Percentiles rank a stretch among this genome's conserved stretches.
These are phyloP conservation scores for Amanita muscaria DNA, from an alignment of 768 basidiomycete genomes.

Conservation along the genomic window DNA sequence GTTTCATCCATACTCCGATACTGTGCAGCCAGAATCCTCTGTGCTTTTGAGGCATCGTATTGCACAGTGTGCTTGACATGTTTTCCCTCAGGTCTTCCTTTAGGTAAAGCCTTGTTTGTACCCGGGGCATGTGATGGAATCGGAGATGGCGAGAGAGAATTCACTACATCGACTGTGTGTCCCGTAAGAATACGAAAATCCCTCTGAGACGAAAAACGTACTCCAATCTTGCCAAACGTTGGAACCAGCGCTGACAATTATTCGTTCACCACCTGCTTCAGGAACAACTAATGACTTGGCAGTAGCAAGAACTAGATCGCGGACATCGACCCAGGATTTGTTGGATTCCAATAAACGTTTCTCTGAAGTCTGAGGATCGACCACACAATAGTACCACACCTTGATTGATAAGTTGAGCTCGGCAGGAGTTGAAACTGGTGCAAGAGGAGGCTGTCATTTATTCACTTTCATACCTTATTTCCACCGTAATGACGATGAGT, in stretches of 20 bases:
- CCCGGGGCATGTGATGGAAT: constrained; percentile 1
- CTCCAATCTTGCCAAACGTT: constrained; percentile 4
- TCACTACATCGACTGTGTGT: background rate
- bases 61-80: background rate
- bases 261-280: constrained; percentile 37
- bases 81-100: background rate
- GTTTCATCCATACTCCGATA: constrained; percentile 7
- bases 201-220: background rate
- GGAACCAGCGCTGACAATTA: constrained; percentile 17
- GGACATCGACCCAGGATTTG: constrained; percentile 40
- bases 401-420: constrained; percentile 32
- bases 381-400: constrained; percentile 20
- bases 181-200: background rate
- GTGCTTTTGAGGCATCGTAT: constrained; percentile 2
- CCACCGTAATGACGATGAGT: background rate
- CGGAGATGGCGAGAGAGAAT: constrained; percentile 2
- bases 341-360: constrained; percentile 16
- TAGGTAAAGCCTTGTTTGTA: background rate
- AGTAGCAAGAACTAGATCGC: constrained; percentile 45
- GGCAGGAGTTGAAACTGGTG: constrained; percentile 25
- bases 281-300: constrained; percentile 33
- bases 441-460: constrained; percentile 25
- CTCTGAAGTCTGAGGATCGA: constrained; percentile 8
- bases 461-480: background rate
- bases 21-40: constrained; percentile 2